phyloP scores from a whole-genome alignment of 2,329 filamentous ascomycete species.

The Colletotrichum lupini region DNA sequence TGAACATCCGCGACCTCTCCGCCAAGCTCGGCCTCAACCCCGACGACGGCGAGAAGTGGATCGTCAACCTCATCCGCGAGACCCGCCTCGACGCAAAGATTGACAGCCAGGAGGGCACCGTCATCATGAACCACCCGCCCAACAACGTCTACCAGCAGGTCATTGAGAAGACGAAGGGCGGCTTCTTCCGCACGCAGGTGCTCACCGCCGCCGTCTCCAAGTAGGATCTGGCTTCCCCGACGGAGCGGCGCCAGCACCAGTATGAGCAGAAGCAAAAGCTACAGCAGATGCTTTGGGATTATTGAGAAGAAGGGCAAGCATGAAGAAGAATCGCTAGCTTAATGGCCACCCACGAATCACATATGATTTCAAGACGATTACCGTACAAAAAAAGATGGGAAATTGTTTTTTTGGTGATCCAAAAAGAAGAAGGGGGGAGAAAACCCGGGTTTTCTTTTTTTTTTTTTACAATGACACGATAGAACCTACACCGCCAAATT shows the following conservation, averaged over 20 bases:
- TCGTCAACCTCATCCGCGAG: conserved; percentile 98
- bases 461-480: conserved; percentile 5
- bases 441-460: not conserved
- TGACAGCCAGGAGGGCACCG: conserved; percentile 98
- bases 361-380: not conserved
- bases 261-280: not conserved
- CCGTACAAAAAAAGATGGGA: not conserved
- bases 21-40: conserved; percentile 90
- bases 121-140: conserved; percentile 99
- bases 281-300: not conserved
- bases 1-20: conserved; percentile 97
- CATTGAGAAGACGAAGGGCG: conserved; percentile 98
- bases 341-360: not conserved
- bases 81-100: conserved; percentile 99
- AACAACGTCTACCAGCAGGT: conserved; percentile 99
- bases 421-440: not conserved
- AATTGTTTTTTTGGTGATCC: not conserved
- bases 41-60: conserved; percentile 99
- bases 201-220: conserved; percentile 75
- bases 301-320: not conserved
- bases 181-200: conserved; percentile 98
- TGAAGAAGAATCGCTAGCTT: not conserved
- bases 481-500: not conserved
- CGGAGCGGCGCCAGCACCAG: not conserved
- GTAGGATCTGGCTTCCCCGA: conserved; percentile 43